Evolutionary conservation across 2,329 filamentous ascomycete genomes (phyloP), one percentile per base, ranked within the genome.

Genomic region (Talaromyces sp.): DNA sequence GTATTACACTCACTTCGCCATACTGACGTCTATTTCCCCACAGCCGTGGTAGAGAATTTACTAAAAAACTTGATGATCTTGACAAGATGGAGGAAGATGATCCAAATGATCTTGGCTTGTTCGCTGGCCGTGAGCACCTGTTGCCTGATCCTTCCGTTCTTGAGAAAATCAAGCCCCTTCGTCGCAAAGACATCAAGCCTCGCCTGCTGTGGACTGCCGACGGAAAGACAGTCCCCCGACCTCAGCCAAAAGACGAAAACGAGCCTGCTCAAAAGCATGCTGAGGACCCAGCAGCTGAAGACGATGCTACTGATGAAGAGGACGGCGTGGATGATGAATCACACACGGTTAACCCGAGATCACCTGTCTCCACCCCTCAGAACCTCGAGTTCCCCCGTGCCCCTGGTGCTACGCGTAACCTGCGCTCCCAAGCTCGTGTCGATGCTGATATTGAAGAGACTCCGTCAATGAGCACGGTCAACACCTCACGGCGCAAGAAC

Each of bases 11-110:
- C 33, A 54, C 51, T 37, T 19, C 32, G 30, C 14, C 32, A 35
- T 51, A 36, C 69, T 76, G 65, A 73, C 58, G 39, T 14, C 4
- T 37, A 39, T 43, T 22, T 35, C 43, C 44, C 29, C 48, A 3
- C 59, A 86, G 83, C 69, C 84, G 85, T 51, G 84, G 84, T 63
- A 83, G 81, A 70, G 85, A 83, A 64, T 70, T 84, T 35, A 85
- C 83, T 71, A 79, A 79, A 64, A 79, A 77, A 57, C 86, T 83
- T 64, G 74, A 78, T 36, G 68, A 70, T 3, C 65, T 52, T 22
- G 47, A 49, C 6, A 68, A 74, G 16, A 73, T 76, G 32, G 67
- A 63, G 7, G 69, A 70, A 45, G 75, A 77, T 16, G 72, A 73
- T 57, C 70, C 78, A 41, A 66, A 70, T 47, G 74, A 77, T 48